A percentile compares a stretch with the other conserved stretches of the same genome.
Evolutionary conservation across 352 stramenopile species (phyloP).

Genomic region (Phytopythium delawarense): DNA sequence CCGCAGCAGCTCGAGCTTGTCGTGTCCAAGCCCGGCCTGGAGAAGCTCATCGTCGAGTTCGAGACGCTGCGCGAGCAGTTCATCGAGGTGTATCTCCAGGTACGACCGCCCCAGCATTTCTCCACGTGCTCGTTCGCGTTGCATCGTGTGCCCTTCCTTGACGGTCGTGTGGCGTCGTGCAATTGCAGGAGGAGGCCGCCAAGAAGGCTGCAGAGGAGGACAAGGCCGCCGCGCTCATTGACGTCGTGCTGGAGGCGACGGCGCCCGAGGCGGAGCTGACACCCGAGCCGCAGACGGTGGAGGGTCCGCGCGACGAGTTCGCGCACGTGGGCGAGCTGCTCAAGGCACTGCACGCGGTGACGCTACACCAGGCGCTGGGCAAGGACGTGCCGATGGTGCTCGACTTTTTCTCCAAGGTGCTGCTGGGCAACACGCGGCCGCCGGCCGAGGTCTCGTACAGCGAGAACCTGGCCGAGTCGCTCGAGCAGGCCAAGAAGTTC

Average conservation of each 20-base stretch:
- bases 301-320: constrained; percentile 29
- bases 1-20: constrained; percentile 76
- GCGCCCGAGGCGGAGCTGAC: constrained; percentile 5
- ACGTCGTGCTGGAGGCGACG: constrained; percentile 11
- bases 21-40: constrained; percentile 47
- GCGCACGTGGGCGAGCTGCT: constrained; percentile 60
- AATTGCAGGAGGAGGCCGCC: constrained; percentile 26
- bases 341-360: constrained; percentile 77
- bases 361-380: constrained; percentile 59
- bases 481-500: constrained; percentile 78
- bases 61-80: constrained; percentile 79
- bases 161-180: not conserved
- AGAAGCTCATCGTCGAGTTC: constrained; percentile 74
- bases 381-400: constrained; percentile 79
- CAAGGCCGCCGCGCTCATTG: constrained; percentile 4
- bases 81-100: constrained; percentile 48
- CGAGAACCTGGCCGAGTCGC: constrained; percentile 74
- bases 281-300: constrained; percentile 6
- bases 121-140: not conserved
- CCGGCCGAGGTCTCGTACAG: constrained; percentile 72
- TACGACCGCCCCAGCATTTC: not conserved
- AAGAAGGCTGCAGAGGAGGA: constrained; percentile 25
- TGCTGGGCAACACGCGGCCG: constrained; percentile 76
- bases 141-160: not conserved
- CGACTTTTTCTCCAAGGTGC: constrained; percentile 81